Percentiles rank a stretch among this genome's conserved stretches.
Conservation (phyloP, 2,329 filamentous ascomycete genomes). For the Neofusicoccum sp. region DNA sequence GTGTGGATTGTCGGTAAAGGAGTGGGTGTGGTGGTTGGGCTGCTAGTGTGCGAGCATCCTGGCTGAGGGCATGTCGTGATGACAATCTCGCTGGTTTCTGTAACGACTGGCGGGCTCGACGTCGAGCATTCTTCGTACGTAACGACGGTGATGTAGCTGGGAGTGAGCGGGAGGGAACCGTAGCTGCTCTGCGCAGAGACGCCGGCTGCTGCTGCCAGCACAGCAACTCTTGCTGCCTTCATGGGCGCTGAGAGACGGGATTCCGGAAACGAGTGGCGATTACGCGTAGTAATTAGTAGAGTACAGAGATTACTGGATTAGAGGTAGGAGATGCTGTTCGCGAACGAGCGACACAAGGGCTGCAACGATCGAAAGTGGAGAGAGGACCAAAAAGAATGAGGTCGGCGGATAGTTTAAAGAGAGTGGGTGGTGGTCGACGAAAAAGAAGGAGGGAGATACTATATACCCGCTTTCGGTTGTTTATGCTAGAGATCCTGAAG, state of each 20-base stretch:
- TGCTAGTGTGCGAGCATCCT: neutral
- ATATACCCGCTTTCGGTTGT: constrained; percentile 19
- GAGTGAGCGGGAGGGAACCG: neutral
- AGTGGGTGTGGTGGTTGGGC: neutral
- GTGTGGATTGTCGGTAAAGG: constrained; percentile 17
- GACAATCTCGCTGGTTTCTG: constrained; percentile 32
- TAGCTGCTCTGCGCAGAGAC: constrained; percentile 7
- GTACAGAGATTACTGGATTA: neutral
- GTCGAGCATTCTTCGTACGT: constrained; percentile 10
- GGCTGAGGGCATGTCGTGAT: constrained; percentile 27
- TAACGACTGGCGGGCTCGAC: constrained; percentile 24
- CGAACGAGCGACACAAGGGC: constrained; percentile 1
- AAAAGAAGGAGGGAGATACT: neutral
- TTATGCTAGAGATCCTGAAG: neutral
- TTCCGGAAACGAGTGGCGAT: neutral
- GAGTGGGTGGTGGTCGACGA: neutral
- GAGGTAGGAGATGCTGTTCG: constrained; percentile 4
- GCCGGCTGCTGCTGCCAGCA: constrained; percentile 5
- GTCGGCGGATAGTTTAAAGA: constrained; percentile 2
- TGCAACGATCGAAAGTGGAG: neutral
- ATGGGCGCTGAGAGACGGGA: neutral
- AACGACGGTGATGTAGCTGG: constrained; percentile 18
- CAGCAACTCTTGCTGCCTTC: constrained; percentile 13
- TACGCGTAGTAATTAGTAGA: neutral
- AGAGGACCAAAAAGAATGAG: neutral